phyloP scores from a whole-genome alignment of 1,139 yeast genomes.

The Pichia sp. region DNA sequence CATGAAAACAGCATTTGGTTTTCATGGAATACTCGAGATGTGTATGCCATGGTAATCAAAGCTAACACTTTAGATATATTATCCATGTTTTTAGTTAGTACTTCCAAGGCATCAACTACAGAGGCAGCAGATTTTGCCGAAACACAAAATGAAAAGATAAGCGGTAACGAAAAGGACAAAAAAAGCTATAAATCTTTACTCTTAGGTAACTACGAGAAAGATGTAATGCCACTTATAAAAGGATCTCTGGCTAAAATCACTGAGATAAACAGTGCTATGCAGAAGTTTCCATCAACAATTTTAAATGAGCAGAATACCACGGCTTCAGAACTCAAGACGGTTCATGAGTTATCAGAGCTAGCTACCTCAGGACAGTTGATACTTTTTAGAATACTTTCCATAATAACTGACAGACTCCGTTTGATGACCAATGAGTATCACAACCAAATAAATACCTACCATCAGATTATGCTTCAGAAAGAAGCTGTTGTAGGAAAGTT shows the following conservation, averaged over 20 bases:
- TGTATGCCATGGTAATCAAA: conserved; percentile 18
- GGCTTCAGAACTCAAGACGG: conserved; percentile 17
- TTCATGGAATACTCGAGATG: conserved; percentile 24
- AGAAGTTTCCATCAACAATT: conserved; percentile 9
- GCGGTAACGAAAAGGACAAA: background rate
- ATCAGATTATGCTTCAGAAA: conserved; percentile 15
- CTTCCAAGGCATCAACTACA: background rate
- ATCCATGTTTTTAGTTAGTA: conserved; percentile 9
- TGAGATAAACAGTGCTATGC: conserved; percentile 16
- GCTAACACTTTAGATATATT: conserved; percentile 4
- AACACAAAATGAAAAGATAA: background rate
- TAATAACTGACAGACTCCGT: conserved; percentile 20
- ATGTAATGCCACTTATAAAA: conserved; percentile 13
- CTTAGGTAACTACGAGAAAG: conserved; percentile 7
- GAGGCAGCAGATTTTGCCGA: background rate
- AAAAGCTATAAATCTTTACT: conserved; percentile 7
- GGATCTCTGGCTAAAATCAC: conserved; percentile 14
- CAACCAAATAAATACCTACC: conserved; percentile 25
- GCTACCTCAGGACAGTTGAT: conserved; percentile 19
- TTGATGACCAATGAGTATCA: conserved; percentile 24
- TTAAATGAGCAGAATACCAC: conserved; percentile 16
- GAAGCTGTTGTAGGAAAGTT: conserved; percentile 10
- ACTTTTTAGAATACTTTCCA: conserved; percentile 20
- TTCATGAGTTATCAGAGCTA: conserved; percentile 20
- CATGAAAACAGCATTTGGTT: conserved; percentile 23